Evolutionary conservation across 164 flowering plant species (phyloP), one percentile per base, ranked within the genome.

Genomic region (Berberis thunbergii): DNA sequence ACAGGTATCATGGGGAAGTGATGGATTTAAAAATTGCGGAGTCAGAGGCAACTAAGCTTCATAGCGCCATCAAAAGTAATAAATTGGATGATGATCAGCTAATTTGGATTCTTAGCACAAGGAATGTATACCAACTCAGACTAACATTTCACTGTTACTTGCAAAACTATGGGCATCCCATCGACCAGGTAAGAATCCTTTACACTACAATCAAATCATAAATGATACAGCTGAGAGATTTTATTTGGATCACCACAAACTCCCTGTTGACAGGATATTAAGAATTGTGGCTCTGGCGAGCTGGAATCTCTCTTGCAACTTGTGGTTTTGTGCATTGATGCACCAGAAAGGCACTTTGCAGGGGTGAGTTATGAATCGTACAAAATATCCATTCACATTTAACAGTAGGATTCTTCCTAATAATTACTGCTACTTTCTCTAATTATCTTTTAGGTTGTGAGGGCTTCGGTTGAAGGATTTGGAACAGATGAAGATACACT

Each of bases 401-500:
- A 26, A 26, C 7, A 43, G 59, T 54, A 45, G 7, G 39, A 6
- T n/a, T 43, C 46, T 49, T 59, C 13, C 4, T 50, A 39, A 60
- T 38, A 5, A 43, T 12, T 60, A 41, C 2, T 13, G 1, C 1
- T 43, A 3, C 41, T 5, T 52, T 26, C 52, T 12, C 7, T 4
- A 43, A 44, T 5, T 6, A 26, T 3, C n/a, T 3, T 4, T 59
- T 77, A 86, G 91, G 91, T 84, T 55, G 69, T 86, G n/a, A 75
- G 77, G 64, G 70, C 69, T 43, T 76, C 94, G 40, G 68, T 85
- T 7, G 60, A 67, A 54, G 90, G 94, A 48, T 60, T 85, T n/a
- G 90, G 95, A 13, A 87, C 90, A 45, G 89, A 91, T 64, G 92
- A 91, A 74, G 88, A 81, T 70, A 73, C 89, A 38, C 72, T 88